Evolutionary conservation across 805 yeast species (phyloP).

Genomic region (Zygosaccharomyces bisporus): DNA sequence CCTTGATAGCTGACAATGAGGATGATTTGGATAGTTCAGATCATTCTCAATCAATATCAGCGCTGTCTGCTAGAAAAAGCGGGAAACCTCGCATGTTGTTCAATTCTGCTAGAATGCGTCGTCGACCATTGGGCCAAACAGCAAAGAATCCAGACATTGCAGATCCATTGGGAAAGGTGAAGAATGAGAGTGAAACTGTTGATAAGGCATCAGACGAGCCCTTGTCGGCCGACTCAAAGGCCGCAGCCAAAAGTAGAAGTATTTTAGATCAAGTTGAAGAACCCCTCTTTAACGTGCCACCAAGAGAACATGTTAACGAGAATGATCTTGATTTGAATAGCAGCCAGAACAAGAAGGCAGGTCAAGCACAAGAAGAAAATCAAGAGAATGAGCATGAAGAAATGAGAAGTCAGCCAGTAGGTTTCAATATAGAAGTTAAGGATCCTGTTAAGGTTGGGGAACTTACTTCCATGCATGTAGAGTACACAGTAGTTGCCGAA

Average conservation of each 20-base stretch:
- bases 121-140: slow-evolving; percentile 25
- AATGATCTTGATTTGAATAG: slow-evolving; percentile 6
- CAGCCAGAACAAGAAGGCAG: slow-evolving; percentile 2
- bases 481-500: slow-evolving; percentile 69
- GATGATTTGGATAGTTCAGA: slow-evolving; percentile 17
- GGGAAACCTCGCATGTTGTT: slow-evolving; percentile 43
- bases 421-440: slow-evolving; percentile 65
- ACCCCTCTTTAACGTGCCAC: slow-evolving; percentile 27
- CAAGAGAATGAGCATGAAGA: slow-evolving; percentile 12
- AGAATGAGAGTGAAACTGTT: slow-evolving; percentile 32
- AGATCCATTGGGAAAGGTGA: slow-evolving; percentile 35
- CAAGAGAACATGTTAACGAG: slow-evolving; percentile 14
- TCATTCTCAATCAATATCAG: slow-evolving; percentile 2
- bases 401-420: slow-evolving; percentile 1
- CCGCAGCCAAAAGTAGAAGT: slow-evolving; percentile 10
- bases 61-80: slow-evolving; percentile 36
- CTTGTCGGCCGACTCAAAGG: slow-evolving; percentile 1
- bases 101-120: slow-evolving; percentile 47
- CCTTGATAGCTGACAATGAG: slow-evolving; percentile 18
- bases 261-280: slow-evolving; percentile 25
- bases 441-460: slow-evolving; percentile 94
- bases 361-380: slow-evolving; percentile 6
- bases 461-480: slow-evolving; percentile 81
- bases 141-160: slow-evolving; percentile 4
- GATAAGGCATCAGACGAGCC: slow-evolving; percentile 32